Base-by-base conservation (phyloP, 768 basidiomycete genomes). In the Dendrothele bispora region DNA sequence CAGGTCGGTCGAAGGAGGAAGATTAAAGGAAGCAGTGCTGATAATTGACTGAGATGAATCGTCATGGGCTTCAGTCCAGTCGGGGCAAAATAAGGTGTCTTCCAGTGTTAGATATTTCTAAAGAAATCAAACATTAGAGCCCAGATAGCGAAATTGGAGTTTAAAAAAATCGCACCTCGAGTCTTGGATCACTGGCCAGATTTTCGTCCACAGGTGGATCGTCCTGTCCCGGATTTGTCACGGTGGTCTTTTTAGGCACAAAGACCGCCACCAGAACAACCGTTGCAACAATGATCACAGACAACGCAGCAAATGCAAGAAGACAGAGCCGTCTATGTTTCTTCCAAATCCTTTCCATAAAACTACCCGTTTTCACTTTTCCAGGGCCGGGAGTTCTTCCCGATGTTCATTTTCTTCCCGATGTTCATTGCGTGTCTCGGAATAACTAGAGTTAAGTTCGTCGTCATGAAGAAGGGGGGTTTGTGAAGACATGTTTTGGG, bases 61-160 rank as follows among this genome's bases (percentile, higher is more conserved):
- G 11, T 38, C 12, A 12, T n/a, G 2, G 14, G 8, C 22, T 14
- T 10, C 17, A 11, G 6, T 21, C 46, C 46, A 47, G 15, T 37
- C 21, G 12, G 24, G 7, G 38, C 46, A 47, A 17, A n/a, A 45
- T 12, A 28, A 15, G 15, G 40, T 20, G 15, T 42, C 40, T 5
- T 17, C 20, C 10, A 24, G 40, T 28, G 40, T 42, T 24, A 27
- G 21, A 27, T 42, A 42, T 42, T 42, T 42, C 40, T 42, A 17
- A 14, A 22, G 15, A 38, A n/a, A n/a, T n/a, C n/a, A 2, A 17
- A 38, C 36, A 18, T 40, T 26, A 21, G 39, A 40, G 21, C 22
- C n/a, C 25, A 42, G 25, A 2, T n/a, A 24, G 3, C 2, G 5
- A 24, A 8, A 11, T n/a, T 6, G 29, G 24, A 2, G n/a, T 24